Evolutionary conservation across 106 monocot species (phyloP).

Genomic region (Acanthochlamys bracteata): DNA sequence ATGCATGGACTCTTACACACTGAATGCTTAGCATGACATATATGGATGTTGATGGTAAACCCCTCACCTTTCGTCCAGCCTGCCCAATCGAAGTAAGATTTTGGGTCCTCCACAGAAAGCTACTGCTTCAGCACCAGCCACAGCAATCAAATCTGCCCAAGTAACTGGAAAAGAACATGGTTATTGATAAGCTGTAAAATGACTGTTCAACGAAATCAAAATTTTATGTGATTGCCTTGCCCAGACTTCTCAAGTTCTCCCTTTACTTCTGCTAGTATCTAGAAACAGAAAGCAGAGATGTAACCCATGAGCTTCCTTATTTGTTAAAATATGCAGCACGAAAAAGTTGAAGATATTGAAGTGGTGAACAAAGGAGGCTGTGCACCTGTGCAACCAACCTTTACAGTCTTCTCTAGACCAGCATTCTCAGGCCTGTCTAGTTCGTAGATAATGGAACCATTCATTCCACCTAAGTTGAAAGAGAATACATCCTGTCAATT

Average conservation of each 20-base stretch:
- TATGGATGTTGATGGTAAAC: constrained; percentile 1
- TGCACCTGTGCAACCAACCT: too few species aligned
- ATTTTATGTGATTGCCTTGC: constrained; percentile 50
- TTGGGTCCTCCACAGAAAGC: constrained; percentile 71
- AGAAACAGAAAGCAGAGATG: neutral
- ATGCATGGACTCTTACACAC: too few species aligned
- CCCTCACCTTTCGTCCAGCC: constrained; percentile 58
- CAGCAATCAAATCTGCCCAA: constrained; percentile 91
- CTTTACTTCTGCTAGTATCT: constrained; percentile 77
- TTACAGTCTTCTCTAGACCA: constrained; percentile 58
- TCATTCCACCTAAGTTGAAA: constrained; percentile 78
- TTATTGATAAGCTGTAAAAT: too few species aligned
- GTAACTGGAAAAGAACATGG: constrained; percentile 50
- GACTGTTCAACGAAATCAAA: too few species aligned
- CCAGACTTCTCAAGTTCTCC: constrained; percentile 45
- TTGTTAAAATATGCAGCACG: too few species aligned
- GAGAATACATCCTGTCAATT: neutral
- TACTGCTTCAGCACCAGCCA: constrained; percentile 86
- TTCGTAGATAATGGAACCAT: constrained; percentile 93
- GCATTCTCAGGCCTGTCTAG: constrained; percentile 95
- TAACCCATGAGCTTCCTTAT: neutral
- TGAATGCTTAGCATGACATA: too few species aligned
- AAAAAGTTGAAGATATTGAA: too few species aligned
- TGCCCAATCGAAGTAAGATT: constrained; percentile 69
- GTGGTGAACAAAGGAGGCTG: too few species aligned